Conservation (phyloP, 306 rosid species). For the Lupinus albus region DNA sequence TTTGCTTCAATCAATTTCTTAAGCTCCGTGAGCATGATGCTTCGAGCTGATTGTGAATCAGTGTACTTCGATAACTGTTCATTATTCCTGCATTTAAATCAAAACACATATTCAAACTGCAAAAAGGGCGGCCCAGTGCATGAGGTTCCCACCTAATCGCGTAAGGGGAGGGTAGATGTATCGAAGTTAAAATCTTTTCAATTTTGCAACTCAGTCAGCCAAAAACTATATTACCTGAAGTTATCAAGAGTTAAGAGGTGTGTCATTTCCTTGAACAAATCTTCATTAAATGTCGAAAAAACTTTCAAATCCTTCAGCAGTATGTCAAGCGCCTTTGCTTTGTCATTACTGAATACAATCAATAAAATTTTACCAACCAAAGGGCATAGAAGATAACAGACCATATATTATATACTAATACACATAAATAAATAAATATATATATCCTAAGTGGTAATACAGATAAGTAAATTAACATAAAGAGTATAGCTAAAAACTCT, state of each 20-base stretch:
- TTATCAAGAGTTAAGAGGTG: conserved; percentile 64
- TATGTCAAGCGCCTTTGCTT: conserved; percentile 61
- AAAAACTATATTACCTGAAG: conserved; percentile 59
- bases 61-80: conserved; percentile 65
- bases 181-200: neutral
- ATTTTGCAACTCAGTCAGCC: neutral
- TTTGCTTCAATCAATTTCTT: conserved; percentile 66
- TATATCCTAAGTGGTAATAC: too few species aligned
- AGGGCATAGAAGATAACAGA: neutral
- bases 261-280: conserved; percentile 65
- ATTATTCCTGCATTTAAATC: conserved; percentile 54
- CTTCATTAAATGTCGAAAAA: conserved; percentile 61
- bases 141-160: too few species aligned
- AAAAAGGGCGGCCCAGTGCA: too few species aligned
- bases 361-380: conserved; percentile 2
- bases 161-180: too few species aligned
- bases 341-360: conserved; percentile 49
- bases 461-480: conserved; percentile 1
- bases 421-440: neutral
- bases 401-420: neutral
- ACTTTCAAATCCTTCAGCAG: conserved; percentile 61
- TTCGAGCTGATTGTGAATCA: conserved; percentile 65
- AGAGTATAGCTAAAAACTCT: neutral
- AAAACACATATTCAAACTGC: neutral
- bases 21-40: conserved; percentile 60